Percentiles rank a stretch among this genome's conserved stretches.
Evolutionary conservation across 2,329 filamentous ascomycete genomes (phyloP).

Genomic region (Fusarium sp.): DNA sequence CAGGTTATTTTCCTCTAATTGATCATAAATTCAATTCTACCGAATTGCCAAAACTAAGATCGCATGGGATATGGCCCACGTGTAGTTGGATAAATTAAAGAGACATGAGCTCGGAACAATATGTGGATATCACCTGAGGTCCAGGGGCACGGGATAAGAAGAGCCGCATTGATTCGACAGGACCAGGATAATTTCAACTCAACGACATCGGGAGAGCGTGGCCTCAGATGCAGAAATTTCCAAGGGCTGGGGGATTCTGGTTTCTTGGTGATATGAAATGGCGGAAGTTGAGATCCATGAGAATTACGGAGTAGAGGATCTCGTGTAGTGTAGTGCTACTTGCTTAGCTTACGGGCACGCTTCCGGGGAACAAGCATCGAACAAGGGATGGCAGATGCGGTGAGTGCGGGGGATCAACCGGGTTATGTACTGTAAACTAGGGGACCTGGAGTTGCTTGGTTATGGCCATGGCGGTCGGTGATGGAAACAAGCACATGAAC

Average conservation of each 20-base stretch:
- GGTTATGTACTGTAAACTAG: slow-evolving; percentile 11
- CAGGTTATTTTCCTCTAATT: neutral
- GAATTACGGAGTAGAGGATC: slow-evolving; percentile 27
- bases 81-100: slow-evolving; percentile 16
- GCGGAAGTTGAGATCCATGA: slow-evolving; percentile 26
- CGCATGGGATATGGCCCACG: slow-evolving; percentile 24
- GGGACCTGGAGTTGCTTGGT: slow-evolving; percentile 2
- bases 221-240: slow-evolving; percentile 7
- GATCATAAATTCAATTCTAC: slow-evolving; percentile 5
- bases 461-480: slow-evolving; percentile 15
- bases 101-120: neutral
- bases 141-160: slow-evolving; percentile 23
- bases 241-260: slow-evolving; percentile 17
- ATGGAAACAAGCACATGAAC: slow-evolving; percentile 5
- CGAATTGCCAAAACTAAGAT: slow-evolving; percentile 27
- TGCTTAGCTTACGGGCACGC: slow-evolving; percentile 12
- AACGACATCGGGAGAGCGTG: slow-evolving; percentile 32
- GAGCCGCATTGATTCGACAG: slow-evolving; percentile 35
- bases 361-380: slow-evolving; percentile 35
- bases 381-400: slow-evolving; percentile 41
- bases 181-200: slow-evolving; percentile 1
- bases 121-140: slow-evolving; percentile 37
- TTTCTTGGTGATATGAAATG: slow-evolving; percentile 32
- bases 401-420: slow-evolving; percentile 46
- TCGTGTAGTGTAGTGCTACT: slow-evolving; percentile 9